phyloP scores from a whole-genome alignment of 2,329 filamentous ascomycete species.

The Aspergillus sclerotialis region DNA sequence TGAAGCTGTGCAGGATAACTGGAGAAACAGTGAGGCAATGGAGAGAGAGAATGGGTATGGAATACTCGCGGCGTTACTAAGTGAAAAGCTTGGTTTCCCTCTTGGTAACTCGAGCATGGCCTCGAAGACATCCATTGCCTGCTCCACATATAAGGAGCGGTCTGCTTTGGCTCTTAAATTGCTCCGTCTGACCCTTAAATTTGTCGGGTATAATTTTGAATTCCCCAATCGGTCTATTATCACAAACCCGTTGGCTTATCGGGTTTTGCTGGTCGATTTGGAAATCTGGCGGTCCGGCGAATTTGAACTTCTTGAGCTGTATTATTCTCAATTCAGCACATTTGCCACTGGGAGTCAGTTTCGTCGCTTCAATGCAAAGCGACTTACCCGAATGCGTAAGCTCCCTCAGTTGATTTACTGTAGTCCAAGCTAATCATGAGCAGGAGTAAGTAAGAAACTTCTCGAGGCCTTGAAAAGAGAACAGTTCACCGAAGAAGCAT shows the following conservation, averaged over 20 bases:
- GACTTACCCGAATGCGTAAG: conserved; percentile 84
- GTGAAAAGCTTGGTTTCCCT: conserved; percentile 61
- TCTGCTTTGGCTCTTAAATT: conserved; percentile 53
- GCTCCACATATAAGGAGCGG: conserved; percentile 38
- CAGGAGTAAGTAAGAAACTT: conserved; percentile 82
- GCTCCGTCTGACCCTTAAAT: conserved; percentile 69
- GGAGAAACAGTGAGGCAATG: conserved; percentile 98
- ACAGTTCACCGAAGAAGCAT: conserved; percentile 61
- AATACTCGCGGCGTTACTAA: conserved; percentile 73
- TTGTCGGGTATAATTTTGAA: conserved; percentile 80
- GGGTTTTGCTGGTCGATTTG: conserved; percentile 83
- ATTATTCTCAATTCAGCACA: conserved; percentile 84
- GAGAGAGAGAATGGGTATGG: conserved; percentile 92
- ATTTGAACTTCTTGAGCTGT: conserved; percentile 70
- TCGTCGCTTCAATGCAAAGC: conserved; percentile 82
- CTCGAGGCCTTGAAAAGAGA: conserved; percentile 88
- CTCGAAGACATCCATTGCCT: conserved; percentile 39
- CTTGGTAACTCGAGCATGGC: conserved; percentile 18
- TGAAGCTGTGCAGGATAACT: conserved; percentile 78
- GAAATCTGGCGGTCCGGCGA: conserved; percentile 86
- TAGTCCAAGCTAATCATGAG: conserved; percentile 11
- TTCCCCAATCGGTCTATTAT: conserved; percentile 83
- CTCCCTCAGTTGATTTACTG: conserved; percentile 6
- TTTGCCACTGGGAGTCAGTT: conserved; percentile 89
- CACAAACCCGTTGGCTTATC: conserved; percentile 90